A percentile compares a stretch with the other conserved stretches of the same genome.
Conservation (phyloP, 306 rosid genomes). For the Elaeagnus macrophylla region DNA sequence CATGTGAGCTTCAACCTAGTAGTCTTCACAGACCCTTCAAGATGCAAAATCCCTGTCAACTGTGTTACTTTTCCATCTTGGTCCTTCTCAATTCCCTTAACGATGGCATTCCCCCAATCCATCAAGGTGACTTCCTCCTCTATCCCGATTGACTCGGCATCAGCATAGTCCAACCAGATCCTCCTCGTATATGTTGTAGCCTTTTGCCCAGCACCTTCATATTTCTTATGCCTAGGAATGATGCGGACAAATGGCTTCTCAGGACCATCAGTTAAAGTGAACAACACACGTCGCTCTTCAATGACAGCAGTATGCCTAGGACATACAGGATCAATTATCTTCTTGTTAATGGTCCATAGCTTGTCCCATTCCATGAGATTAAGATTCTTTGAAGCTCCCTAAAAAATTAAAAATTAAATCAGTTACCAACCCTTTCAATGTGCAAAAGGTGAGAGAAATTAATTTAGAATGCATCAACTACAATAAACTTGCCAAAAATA, state of each 20-base stretch:
- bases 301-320: slow-evolving; percentile 84
- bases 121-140: slow-evolving; percentile 84
- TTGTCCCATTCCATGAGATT: slow-evolving; percentile 99
- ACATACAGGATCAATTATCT: slow-evolving; percentile 91
- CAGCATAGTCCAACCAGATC: slow-evolving; percentile 71
- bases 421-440: slow-evolving; percentile 6
- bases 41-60: slow-evolving; percentile 72
- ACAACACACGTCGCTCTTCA: slow-evolving; percentile 55
- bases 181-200: slow-evolving; percentile 54
- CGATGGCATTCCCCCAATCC: slow-evolving; percentile 97
- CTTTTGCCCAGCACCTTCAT: slow-evolving; percentile 79
- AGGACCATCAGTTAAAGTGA: slow-evolving; percentile 76
- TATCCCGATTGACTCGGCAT: slow-evolving; percentile 47
- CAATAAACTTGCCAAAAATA: background rate
- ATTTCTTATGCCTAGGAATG: slow-evolving; percentile 85
- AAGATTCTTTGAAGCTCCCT: slow-evolving; percentile 95
- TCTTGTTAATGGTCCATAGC: slow-evolving; percentile 88
- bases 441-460: no score
- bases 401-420: slow-evolving; percentile 15
- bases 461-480: background rate
- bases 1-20: slow-evolving; percentile 89
- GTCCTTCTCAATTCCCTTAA: slow-evolving; percentile 59
- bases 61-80: slow-evolving; percentile 53
- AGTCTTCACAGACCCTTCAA: slow-evolving; percentile 84
- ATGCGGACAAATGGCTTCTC: slow-evolving; percentile 64